These are phyloP conservation scores for Beta lomatogona DNA, from an alignment of 179 eudicot genomes.

Conservation along the genomic window DNA sequence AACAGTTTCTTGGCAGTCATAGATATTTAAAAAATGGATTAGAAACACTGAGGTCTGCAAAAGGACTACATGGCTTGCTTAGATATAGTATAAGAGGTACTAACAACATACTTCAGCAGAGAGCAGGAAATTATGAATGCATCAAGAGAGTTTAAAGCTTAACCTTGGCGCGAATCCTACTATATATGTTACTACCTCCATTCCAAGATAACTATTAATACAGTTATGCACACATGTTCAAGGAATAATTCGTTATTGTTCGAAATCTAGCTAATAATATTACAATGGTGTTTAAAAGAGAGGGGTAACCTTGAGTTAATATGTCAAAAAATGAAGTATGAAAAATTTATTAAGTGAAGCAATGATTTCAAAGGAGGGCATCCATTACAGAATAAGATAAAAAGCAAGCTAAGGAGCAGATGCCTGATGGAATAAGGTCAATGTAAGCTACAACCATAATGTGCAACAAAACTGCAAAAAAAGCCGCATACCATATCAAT, in stretches of 20 bases:
- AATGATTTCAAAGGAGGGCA: background rate
- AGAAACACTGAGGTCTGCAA: background rate
- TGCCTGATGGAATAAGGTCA: background rate
- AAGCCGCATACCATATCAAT: background rate
- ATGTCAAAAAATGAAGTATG: background rate
- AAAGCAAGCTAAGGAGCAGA: background rate
- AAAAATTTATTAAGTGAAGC: background rate
- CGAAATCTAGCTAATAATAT: background rate
- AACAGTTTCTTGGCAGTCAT: background rate
- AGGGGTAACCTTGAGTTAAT: background rate
- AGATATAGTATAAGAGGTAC: background rate
- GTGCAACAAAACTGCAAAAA: constrained; percentile 7
- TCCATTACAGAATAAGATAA: background rate
- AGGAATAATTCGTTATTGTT: background rate
- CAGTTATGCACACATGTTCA: background rate
- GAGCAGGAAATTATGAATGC: background rate
- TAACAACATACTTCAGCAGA: background rate
- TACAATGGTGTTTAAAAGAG: background rate
- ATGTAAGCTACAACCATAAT: background rate
- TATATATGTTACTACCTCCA: background rate
- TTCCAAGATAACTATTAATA: background rate
- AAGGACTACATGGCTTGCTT: background rate
- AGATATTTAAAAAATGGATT: background rate
- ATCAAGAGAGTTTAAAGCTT: background rate
- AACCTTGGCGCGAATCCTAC: background rate